Percentiles rank a stretch among this genome's conserved stretches.
These are phyloP conservation scores for Eucalyptus paniculata DNA, from an alignment of 345 rosid species.

Conservation along the genomic window DNA sequence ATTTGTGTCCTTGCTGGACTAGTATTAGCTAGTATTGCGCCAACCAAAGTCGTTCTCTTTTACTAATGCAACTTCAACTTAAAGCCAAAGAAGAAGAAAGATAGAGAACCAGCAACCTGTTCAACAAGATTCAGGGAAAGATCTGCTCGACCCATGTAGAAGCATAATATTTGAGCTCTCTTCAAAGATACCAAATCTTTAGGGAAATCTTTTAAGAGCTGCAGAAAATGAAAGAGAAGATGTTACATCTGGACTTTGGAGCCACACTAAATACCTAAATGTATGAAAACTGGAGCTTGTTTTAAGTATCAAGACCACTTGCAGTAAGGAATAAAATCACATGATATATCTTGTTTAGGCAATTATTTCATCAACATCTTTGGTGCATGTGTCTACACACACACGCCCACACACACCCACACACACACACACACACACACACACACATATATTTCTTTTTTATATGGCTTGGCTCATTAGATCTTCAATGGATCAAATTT, in stretches of 20 bases:
- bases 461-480: neutral
- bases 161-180: constrained; percentile 63
- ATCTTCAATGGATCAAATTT: neutral
- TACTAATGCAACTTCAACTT: neutral
- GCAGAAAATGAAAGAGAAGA: constrained; percentile 9
- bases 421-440: neutral
- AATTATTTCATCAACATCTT: neutral
- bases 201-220: constrained; percentile 63
- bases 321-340: neutral
- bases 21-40: neutral
- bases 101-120: constrained; percentile 24
- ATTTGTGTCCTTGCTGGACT: neutral
- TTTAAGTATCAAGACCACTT: neutral
- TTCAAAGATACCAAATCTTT: constrained; percentile 61
- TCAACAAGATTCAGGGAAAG: constrained; percentile 47
- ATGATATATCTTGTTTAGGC: neutral
- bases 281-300: neutral
- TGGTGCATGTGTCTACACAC: neutral
- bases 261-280: neutral
- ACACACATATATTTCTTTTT: neutral
- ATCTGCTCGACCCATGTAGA: constrained; percentile 69
- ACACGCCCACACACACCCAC: neutral
- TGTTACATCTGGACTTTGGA: neutral
- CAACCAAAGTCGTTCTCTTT: neutral
- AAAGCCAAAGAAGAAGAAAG: neutral